Conservation (phyloP, 2,329 filamentous ascomycete species). For the Monosporascus sp. region DNA sequence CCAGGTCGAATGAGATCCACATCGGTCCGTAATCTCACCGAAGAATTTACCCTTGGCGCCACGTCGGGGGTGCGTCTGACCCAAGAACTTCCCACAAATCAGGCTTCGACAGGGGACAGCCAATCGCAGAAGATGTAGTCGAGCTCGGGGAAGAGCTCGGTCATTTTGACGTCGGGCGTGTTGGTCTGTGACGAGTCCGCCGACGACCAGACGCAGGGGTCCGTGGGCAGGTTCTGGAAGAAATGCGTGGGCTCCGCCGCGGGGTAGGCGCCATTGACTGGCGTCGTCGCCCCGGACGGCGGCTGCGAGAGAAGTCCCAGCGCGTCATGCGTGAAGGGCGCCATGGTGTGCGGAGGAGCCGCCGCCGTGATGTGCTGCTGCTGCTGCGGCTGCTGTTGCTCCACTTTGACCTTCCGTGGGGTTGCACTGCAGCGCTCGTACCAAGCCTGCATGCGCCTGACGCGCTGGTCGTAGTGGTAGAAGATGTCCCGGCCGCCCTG, state of each 20-base stretch:
- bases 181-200: neutral
- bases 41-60: too few relatives aligned
- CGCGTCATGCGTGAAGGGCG: neutral
- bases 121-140: neutral
- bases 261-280: neutral
- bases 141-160: neutral
- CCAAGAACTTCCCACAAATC: too few relatives aligned
- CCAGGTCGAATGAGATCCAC: too few relatives aligned
- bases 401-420: neutral
- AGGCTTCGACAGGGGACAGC: neutral
- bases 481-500: conserved; percentile 4
- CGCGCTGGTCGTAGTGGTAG: conserved; percentile 2
- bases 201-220: neutral
- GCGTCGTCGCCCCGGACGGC: neutral
- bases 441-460: conserved; percentile 4
- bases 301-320: neutral
- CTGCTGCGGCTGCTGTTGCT: neutral
- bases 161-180: neutral
- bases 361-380: neutral
- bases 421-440: conserved; percentile 1
- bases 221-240: neutral
- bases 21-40: too few relatives aligned
- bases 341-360: neutral
- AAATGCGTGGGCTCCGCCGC: neutral
- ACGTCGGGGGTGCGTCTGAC: too few relatives aligned